These are phyloP conservation scores for Stephania yunnanensis DNA, from an alignment of 164 flowering plant species.

Conservation along the genomic window DNA sequence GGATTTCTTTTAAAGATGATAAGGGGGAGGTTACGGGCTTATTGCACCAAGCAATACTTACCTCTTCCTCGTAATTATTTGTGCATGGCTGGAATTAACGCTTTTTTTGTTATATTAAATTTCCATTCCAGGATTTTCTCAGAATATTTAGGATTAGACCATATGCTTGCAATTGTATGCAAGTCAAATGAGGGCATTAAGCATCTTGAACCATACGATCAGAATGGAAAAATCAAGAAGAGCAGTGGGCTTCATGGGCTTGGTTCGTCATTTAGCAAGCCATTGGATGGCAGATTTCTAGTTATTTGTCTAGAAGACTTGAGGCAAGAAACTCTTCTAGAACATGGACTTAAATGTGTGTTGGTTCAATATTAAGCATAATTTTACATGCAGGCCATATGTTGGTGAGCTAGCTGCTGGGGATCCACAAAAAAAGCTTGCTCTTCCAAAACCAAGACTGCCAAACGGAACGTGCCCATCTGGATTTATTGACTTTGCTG, in stretches of 20 bases:
- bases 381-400: constrained; percentile 45
- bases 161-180: constrained; percentile 78
- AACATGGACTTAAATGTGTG: not conserved
- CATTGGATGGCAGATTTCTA: constrained; percentile 54
- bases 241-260: constrained; percentile 68
- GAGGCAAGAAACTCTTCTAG: constrained; percentile 34
- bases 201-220: constrained; percentile 64
- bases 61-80: not conserved
- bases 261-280: constrained; percentile 52
- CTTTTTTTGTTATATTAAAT: constrained; percentile 1
- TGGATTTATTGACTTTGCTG: constrained; percentile 92
- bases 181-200: constrained; percentile 56
- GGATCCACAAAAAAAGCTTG: constrained; percentile 78
- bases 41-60: not conserved
- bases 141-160: constrained; percentile 67
- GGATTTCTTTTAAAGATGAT: not conserved
- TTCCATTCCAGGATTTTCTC: constrained; percentile 57
- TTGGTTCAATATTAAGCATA: not conserved
- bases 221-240: constrained; percentile 49
- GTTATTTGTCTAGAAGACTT: constrained; percentile 74
- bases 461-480: constrained; percentile 65
- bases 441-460: constrained; percentile 64
- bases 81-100: not conserved
- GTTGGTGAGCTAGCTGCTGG: constrained; percentile 52
- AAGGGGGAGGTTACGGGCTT: not conserved